A percentile compares a stretch with the other conserved stretches of the same genome.
phyloP scores from a whole-genome alignment of 176 grass and related monocot species.

The Eragrostis curvula region DNA sequence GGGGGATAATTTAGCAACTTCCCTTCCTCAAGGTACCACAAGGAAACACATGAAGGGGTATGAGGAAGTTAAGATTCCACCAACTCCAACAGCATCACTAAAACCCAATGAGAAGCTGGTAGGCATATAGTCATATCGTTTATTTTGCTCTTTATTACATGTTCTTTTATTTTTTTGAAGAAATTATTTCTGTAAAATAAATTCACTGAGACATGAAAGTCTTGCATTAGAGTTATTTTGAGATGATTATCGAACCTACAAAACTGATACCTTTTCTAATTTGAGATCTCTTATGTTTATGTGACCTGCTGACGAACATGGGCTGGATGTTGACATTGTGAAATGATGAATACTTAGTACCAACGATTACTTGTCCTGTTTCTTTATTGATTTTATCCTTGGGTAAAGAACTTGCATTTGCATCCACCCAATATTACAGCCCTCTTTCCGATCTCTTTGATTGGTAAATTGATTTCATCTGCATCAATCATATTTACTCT shows the following conservation, averaged over 20 bases:
- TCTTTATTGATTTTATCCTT: conserved; percentile 36
- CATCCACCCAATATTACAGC: conserved; percentile 32
- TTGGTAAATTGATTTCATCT: conserved; percentile 6
- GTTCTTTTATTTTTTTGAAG: neutral
- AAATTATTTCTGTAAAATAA: conserved; percentile 5
- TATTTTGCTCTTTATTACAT: conserved; percentile 7
- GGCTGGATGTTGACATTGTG: conserved; percentile 16
- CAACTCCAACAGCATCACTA: conserved; percentile 72
- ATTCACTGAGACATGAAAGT: conserved; percentile 20
- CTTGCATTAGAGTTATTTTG: conserved; percentile 25
- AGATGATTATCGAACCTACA: conserved; percentile 8
- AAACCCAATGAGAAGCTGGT: conserved; percentile 91
- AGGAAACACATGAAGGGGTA: conserved; percentile 82
- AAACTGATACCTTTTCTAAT: conserved; percentile 27
- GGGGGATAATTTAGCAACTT: conserved; percentile 54
- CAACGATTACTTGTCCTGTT: conserved; percentile 6
- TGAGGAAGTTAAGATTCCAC: conserved; percentile 97
- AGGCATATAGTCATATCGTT: conserved; percentile 36
- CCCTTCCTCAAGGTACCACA: conserved; percentile 93
- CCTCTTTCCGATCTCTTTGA: conserved; percentile 9
- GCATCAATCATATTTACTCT: conserved; percentile 24
- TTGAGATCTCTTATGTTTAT: neutral
- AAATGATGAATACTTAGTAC: conserved; percentile 19
- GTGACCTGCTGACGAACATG: neutral
- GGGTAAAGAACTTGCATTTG: conserved; percentile 3